A percentile compares a stretch with the other conserved stretches of the same genome.
phyloP scores from a whole-genome alignment of 1,284 basidiomycete genomes.

The Ustilago bromivora region DNA sequence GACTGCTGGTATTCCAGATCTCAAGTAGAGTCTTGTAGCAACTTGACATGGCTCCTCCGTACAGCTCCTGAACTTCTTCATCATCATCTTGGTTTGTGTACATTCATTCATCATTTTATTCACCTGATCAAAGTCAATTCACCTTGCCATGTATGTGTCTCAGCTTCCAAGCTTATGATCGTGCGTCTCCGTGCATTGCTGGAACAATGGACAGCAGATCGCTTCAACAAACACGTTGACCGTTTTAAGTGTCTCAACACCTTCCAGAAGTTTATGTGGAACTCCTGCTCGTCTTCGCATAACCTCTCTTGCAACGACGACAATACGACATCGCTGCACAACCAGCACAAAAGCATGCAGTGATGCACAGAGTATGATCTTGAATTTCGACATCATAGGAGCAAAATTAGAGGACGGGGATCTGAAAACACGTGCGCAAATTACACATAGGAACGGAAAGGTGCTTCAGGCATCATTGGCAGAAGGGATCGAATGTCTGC shows the following conservation, averaged over 20 bases:
- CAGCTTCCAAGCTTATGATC: no score
- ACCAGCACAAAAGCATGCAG: neutral
- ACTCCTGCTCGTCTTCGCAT: no score
- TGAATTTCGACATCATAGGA: constrained; percentile 10
- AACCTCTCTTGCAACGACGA: neutral
- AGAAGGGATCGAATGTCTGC: neutral
- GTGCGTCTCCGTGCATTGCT: no score
- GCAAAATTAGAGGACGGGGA: neutral
- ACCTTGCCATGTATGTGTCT: no score
- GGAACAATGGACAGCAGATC: no score
- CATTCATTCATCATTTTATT: neutral
- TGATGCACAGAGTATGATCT: constrained; percentile 1
- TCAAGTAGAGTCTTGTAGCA: constrained; percentile 22
- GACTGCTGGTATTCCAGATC: constrained; percentile 79
- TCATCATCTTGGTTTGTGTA: neutral
- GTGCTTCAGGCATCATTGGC: neutral
- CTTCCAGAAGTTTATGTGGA: no score
- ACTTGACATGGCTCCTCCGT: neutral
- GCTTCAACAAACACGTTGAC: no score
- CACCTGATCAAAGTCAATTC: neutral
- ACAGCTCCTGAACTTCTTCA: neutral
- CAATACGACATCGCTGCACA: neutral
- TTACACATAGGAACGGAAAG: constrained; percentile 20
- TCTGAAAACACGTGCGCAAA: constrained; percentile 5
- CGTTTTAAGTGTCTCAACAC: no score